Evolutionary conservation across 257 asterid genomes (phyloP).

Genomic region (Primulina tabacum): DNA sequence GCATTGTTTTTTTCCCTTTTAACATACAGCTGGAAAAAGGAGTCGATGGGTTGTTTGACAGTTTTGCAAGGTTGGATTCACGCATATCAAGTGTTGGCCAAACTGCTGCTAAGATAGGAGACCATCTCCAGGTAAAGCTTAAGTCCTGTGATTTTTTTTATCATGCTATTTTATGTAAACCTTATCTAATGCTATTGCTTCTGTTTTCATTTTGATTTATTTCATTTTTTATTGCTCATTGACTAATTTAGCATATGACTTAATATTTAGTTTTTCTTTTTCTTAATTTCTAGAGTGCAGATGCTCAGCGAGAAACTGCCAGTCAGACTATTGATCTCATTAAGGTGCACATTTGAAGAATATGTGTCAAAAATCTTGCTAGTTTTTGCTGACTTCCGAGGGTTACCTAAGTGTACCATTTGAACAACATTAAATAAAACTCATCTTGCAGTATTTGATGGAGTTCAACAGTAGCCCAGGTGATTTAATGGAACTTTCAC

Average conservation of each 20-base stretch:
- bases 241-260: slow-evolving; percentile 8
- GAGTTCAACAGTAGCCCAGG: slow-evolving; percentile 98
- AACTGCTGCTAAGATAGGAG: slow-evolving; percentile 99
- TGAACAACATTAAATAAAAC: slow-evolving; percentile 25
- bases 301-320: slow-evolving; percentile 97
- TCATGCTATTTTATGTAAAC: slow-evolving; percentile 7
- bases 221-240: slow-evolving; percentile 16
- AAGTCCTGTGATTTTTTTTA: neutral
- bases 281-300: slow-evolving; percentile 75
- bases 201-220: slow-evolving; percentile 20
- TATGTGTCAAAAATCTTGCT: neutral
- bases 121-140: slow-evolving; percentile 81
- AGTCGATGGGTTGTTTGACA: slow-evolving; percentile 92
- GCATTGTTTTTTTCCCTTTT: slow-evolving; percentile 18
- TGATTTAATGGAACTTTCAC: slow-evolving; percentile 96
- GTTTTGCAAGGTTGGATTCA: slow-evolving; percentile 92
- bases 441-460: slow-evolving; percentile 81
- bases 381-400: slow-evolving; percentile 3
- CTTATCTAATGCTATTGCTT: neutral
- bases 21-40: slow-evolving; percentile 90
- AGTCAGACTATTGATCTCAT: slow-evolving; percentile 95
- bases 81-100: slow-evolving; percentile 99
- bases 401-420: slow-evolving; percentile 16
- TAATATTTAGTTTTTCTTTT: slow-evolving; percentile 17
- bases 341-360: slow-evolving; percentile 49